Evolutionary conservation across 2,329 filamentous ascomycete species (phyloP), one percentile per base, ranked within the genome.

Genomic region (Xylaria sp.): DNA sequence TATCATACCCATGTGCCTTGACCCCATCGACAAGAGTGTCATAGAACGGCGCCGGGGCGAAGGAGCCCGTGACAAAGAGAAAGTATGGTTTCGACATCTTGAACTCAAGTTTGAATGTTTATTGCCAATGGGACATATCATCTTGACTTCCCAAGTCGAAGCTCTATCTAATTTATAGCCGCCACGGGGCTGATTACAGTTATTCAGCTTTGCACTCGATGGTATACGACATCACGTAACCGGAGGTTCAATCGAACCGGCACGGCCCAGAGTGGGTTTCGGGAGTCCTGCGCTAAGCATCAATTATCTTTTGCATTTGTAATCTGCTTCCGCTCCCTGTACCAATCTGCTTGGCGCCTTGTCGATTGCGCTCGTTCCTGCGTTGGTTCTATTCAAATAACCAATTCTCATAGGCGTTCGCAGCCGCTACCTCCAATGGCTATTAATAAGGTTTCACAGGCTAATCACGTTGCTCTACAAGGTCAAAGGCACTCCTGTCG

Each of bases 41-140:
- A 46, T 76, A 76, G 2, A 74, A 2, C 6, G 44, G 32, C 3
- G 76, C 69, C 3, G 55, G 59, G 2, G 56, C 68, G 44, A 74
- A 75, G 9, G 76, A 74, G 63, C 75, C 75, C 2, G 74, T 66
- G 18, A 69, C 64, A 25, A 76, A 37, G 37, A 76, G 12, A 9
- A 76, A 68, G 20, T 68, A 69, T 10, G 73, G 74, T 15, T 74
- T 74, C 2, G 73, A 44, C 74, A 75, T 76, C 55, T 66, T 63
- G 50, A 18, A 58, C 3, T 48, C 4, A 37, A 32, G 8, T 55
- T 3, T n/a, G 10, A 7, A 5, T 32, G 9, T 25, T 55, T 7
- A 2, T 48, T 34, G 48, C 1, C 18, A 10, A 28, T 28, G 28
- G 23, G 23, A 3, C 3, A 25, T 3, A 25, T 25, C 23, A 25